Evolutionary conservation across 1,139 yeast species (phyloP).

Genomic region (Yamadazyma mexicana): DNA sequence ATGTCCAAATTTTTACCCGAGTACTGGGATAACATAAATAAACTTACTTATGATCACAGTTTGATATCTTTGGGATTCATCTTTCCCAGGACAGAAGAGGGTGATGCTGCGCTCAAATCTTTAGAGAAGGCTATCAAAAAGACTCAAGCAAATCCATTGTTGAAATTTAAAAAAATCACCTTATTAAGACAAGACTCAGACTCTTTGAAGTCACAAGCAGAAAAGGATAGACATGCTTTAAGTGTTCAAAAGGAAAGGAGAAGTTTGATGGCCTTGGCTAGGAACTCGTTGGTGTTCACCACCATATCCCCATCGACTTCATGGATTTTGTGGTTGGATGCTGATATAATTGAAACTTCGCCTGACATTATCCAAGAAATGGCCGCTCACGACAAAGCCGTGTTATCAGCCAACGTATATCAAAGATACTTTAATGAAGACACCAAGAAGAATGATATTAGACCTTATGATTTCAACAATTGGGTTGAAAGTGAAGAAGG

Average conservation of each 20-base stretch:
- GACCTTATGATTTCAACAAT: slow-evolving; percentile 94
- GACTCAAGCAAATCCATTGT: slow-evolving; percentile 54
- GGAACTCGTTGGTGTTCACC: slow-evolving; percentile 89
- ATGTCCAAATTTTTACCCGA: slow-evolving; percentile 80
- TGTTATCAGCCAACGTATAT: slow-evolving; percentile 88
- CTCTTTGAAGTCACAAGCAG: slow-evolving; percentile 64
- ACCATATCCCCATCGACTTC: slow-evolving; percentile 85
- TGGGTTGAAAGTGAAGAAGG: slow-evolving; percentile 96
- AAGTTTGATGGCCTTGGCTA: slow-evolving; percentile 86
- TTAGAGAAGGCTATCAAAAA: slow-evolving; percentile 72
- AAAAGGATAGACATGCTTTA: slow-evolving; percentile 72
- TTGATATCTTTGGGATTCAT: slow-evolving; percentile 88
- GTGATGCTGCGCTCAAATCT: slow-evolving; percentile 70
- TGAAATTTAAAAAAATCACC: slow-evolving; percentile 74
- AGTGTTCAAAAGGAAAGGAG: slow-evolving; percentile 88
- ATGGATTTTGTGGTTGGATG: slow-evolving; percentile 95
- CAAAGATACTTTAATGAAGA: slow-evolving; percentile 72
- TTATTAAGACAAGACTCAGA: slow-evolving; percentile 88
- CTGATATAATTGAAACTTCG: slow-evolving; percentile 91
- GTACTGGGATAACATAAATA: slow-evolving; percentile 83
- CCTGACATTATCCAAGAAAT: slow-evolving; percentile 79
- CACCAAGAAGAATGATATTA: slow-evolving; percentile 54
- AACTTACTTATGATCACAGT: slow-evolving; percentile 78
- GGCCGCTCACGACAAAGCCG: slow-evolving; percentile 83
- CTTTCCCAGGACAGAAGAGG: slow-evolving; percentile 76